Evolutionary conservation across 2,329 filamentous ascomycete species (phyloP).

Genomic region (Diaporthe helianthi): DNA sequence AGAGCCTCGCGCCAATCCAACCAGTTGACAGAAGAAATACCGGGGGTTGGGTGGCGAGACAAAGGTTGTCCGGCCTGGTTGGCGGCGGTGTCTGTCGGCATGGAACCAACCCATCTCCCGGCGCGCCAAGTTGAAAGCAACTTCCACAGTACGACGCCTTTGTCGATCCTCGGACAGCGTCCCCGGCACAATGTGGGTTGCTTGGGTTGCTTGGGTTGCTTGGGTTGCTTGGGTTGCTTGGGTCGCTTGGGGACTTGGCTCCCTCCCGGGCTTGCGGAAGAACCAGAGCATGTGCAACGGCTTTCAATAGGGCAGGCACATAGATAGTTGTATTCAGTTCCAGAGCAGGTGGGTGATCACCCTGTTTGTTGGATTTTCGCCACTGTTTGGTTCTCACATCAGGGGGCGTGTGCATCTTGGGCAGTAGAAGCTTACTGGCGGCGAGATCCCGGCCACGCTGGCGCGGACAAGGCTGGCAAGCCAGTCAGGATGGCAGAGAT

Average conservation of each 20-base stretch:
- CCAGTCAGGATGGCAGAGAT: no score
- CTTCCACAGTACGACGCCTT: slow-evolving; percentile 17
- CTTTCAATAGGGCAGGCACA: neutral
- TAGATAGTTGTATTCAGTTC: neutral
- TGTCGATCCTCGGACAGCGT: slow-evolving; percentile 15
- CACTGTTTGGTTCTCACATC: slow-evolving; percentile 10
- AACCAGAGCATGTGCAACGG: slow-evolving; percentile 1
- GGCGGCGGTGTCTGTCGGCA: neutral
- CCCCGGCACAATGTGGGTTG: neutral
- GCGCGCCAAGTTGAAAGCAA: slow-evolving; percentile 11
- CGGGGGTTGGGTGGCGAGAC: slow-evolving; percentile 8
- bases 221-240: neutral
- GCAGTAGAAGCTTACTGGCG: neutral
- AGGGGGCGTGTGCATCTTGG: slow-evolving; percentile 12
- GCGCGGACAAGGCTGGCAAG: neutral
- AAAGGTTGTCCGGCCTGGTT: slow-evolving; percentile 5
- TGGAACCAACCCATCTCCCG: slow-evolving; percentile 9
- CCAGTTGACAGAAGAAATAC: neutral
- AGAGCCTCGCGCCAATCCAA: neutral
- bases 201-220: neutral
- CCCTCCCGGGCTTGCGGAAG: slow-evolving; percentile 22
- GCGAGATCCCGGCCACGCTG: slow-evolving; percentile 12
- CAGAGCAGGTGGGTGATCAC: neutral
- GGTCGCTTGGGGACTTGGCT: slow-evolving; percentile 12
- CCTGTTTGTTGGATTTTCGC: neutral